Conservation (phyloP, 306 rosid genomes). For the Prunus persica region Prunus_persica_NCBIv2 NC_034009.1:31393501-31394000, state of each 20-base stretch:
- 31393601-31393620: not conserved
- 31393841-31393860: conserved; percentile 42
- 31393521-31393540: not conserved
- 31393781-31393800: not conserved
- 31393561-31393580: not conserved
- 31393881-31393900: conserved; percentile 42
- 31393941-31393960: conserved; percentile 18
- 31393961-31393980: conserved; percentile 14
- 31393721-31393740: not conserved
- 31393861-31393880: conserved; percentile 49
- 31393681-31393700: not conserved
- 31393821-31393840: not conserved
- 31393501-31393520: not conserved
- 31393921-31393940: conserved; percentile 9
- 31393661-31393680: not conserved
- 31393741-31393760: not conserved
- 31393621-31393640: conserved; percentile 4
- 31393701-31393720: not conserved
- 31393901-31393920: conserved; percentile 43
- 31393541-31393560: not conserved
- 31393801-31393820: not conserved
- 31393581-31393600: conserved; percentile 10
- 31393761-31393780: conserved; percentile 1
- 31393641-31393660: not conserved
- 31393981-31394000: conserved; percentile 21